Evolutionary conservation across 306 rosid species (phyloP).

Genomic region (Acacia melanoxylon): DNA sequence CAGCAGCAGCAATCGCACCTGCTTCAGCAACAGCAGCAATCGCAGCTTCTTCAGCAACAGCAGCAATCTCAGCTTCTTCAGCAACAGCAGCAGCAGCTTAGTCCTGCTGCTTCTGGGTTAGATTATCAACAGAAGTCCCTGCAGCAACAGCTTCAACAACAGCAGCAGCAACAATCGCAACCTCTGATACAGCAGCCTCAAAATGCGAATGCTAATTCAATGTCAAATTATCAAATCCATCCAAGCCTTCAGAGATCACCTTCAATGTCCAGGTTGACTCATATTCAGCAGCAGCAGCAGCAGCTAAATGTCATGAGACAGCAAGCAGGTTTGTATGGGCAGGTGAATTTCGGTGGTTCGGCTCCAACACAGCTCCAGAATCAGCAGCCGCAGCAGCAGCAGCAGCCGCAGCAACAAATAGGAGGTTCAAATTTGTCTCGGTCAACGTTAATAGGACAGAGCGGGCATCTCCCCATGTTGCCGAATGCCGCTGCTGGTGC

Average conservation of each 20-base stretch:
- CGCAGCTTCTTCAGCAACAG: neutral
- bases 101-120: neutral
- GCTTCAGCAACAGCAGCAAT: neutral
- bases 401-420: conserved; percentile 51
- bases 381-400: conserved; percentile 52
- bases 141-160: conserved; percentile 23
- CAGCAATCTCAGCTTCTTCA: neutral
- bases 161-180: conserved; percentile 25
- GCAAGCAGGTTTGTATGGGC: conserved; percentile 61
- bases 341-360: conserved; percentile 78
- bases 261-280: conserved; percentile 60
- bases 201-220: conserved; percentile 45
- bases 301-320: conserved; percentile 67
- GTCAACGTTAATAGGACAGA: conserved; percentile 71
- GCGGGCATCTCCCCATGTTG: conserved; percentile 76
- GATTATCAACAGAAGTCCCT: neutral
- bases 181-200: conserved; percentile 38
- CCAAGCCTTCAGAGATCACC: conserved; percentile 63
- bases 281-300: conserved; percentile 59
- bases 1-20: neutral
- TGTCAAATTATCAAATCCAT: conserved; percentile 60
- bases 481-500: conserved; percentile 67
- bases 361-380: conserved; percentile 55
- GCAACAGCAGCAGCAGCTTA: conserved; percentile 13
- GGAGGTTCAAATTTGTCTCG: conserved; percentile 63